phyloP scores from a whole-genome alignment of 352 stramenopile species.

The Pythium coloratum region DNA sequence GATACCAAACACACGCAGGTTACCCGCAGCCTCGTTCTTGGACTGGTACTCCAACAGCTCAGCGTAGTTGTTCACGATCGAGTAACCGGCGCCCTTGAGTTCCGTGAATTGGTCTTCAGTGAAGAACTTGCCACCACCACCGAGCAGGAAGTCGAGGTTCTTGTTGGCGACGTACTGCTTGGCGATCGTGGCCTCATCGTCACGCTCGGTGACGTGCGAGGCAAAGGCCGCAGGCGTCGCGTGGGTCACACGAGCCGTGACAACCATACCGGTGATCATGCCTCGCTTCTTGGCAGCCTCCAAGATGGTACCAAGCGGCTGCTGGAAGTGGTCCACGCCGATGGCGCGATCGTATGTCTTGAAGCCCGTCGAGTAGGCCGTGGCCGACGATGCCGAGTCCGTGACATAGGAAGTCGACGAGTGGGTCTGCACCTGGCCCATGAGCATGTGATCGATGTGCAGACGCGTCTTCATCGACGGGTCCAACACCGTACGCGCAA shows the following conservation, averaged over 20 bases:
- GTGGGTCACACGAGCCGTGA: conserved; percentile 64
- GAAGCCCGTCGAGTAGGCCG: conserved; percentile 61
- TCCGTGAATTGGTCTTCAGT: conserved; percentile 45
- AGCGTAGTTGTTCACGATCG: conserved; percentile 51
- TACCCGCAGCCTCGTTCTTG: conserved; percentile 42
- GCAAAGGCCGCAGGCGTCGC: conserved; percentile 59
- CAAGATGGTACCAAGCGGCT: conserved; percentile 58
- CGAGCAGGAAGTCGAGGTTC: conserved; percentile 65
- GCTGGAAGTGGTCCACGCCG: conserved; percentile 52
- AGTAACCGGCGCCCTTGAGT: conserved; percentile 45
- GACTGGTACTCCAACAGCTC: conserved; percentile 54
- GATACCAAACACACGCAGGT: conserved; percentile 56
- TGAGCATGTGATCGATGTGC: conserved; percentile 57
- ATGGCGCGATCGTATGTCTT: conserved; percentile 69
- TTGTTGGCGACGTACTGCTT: conserved; percentile 65
- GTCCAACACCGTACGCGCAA: conserved; percentile 58
- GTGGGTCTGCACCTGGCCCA: conserved; percentile 59
- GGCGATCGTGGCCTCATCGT: conserved; percentile 57
- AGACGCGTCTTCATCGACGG: conserved; percentile 53
- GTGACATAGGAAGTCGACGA: conserved; percentile 69
- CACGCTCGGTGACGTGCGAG: conserved; percentile 49
- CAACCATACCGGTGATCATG: conserved; percentile 70
- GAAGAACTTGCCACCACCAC: conserved; percentile 53
- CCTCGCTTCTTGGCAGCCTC: conserved; percentile 59
- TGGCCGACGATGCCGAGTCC: conserved; percentile 55